Evolutionary conservation across 2,329 filamentous ascomycete genomes (phyloP), one percentile per base, ranked within the genome.

Genomic region (Phyllosticta citrichinensis): DNA sequence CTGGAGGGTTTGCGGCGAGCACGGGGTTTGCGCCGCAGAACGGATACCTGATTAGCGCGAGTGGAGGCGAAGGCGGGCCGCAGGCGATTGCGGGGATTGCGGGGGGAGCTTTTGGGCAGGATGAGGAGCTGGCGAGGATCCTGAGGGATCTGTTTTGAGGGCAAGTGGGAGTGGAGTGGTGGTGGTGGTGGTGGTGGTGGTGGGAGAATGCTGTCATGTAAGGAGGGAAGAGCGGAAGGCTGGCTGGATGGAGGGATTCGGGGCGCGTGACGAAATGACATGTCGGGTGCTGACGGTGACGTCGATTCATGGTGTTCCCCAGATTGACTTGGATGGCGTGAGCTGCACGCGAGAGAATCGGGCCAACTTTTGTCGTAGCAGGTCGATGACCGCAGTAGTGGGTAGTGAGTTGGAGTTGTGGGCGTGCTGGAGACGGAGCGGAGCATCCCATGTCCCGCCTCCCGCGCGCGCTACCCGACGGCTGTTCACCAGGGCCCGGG

Each of bases 101-200:
- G 35, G 66, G 73, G 55, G 75, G 75, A 3, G 75, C 76, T 8
- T 75, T 82, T 64, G 80, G 79, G 3, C 79, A 78, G 55, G 83
- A 86, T 62, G 83, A 83, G 52, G 83, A 85, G 66, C 73, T 86
- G 69, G 79, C 80, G 33, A 77, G 79, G 62, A 83, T 85, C 40
- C 76, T 87, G 69, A 76, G 81, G 64, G 81, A 84, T 66, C 68
- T 86, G 55, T 85, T 86, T 63, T 86, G 53, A 60, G 50, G 25
- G 20, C 6, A 47, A n/a, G n/a, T 22, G 22, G 22, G 22, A 22
- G 22, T 22, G n/a, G n/a, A n/a, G n/a, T n/a, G n/a, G n/a, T n/a
- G n/a, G n/a, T n/a, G n/a, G n/a, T n/a, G n/a, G n/a, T n/a, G n/a
- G n/a, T n/a, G 2, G 35, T 14, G 9, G 35, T 40, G 11, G 35